A percentile compares a stretch with the other conserved stretches of the same genome.
Conservation (phyloP, 2,329 filamentous ascomycete genomes). For the Penicillium expansum region DNA sequence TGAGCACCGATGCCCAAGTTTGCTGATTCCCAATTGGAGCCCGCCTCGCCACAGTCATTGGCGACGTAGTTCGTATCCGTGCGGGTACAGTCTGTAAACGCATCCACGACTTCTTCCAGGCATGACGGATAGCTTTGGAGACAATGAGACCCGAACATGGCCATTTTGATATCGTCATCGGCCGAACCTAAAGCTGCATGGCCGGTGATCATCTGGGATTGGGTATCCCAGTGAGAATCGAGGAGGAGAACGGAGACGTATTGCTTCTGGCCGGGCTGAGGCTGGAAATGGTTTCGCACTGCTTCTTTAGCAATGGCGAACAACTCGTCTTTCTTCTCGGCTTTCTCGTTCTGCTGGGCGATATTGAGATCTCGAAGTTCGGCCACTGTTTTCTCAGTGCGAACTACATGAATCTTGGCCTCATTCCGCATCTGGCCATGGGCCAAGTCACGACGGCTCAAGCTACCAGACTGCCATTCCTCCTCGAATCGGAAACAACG, state of each 20-base stretch:
- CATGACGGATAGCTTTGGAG: slow-evolving; percentile 86
- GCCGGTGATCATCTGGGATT: slow-evolving; percentile 66
- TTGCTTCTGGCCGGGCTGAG: slow-evolving; percentile 72
- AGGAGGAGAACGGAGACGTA: slow-evolving; percentile 85
- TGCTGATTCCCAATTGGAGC: slow-evolving; percentile 92
- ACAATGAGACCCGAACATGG: slow-evolving; percentile 88
- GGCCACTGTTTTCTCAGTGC: slow-evolving; percentile 75
- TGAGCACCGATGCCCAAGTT: slow-evolving; percentile 93
- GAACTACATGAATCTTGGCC: slow-evolving; percentile 83
- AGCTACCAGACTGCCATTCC: slow-evolving; percentile 83
- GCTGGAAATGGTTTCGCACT: slow-evolving; percentile 72
- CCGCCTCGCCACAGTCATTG: slow-evolving; percentile 82
- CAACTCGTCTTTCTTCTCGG: slow-evolving; percentile 68
- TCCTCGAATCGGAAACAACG: slow-evolving; percentile 90
- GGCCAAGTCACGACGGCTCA: slow-evolving; percentile 71
- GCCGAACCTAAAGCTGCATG: slow-evolving; percentile 81
- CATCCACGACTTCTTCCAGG: slow-evolving; percentile 84
- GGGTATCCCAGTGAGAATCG: slow-evolving; percentile 82
- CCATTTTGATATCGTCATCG: slow-evolving; percentile 72
- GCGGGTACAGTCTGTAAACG: slow-evolving; percentile 85
- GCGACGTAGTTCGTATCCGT: slow-evolving; percentile 78
- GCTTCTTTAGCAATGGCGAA: slow-evolving; percentile 76
- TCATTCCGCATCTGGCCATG: slow-evolving; percentile 78
- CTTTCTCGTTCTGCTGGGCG: slow-evolving; percentile 72
- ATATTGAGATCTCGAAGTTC: slow-evolving; percentile 76